Evolutionary conservation across 495 filamentous ascomycete species (phyloP).

Genomic region (Margaritispora aquatica): DNA sequence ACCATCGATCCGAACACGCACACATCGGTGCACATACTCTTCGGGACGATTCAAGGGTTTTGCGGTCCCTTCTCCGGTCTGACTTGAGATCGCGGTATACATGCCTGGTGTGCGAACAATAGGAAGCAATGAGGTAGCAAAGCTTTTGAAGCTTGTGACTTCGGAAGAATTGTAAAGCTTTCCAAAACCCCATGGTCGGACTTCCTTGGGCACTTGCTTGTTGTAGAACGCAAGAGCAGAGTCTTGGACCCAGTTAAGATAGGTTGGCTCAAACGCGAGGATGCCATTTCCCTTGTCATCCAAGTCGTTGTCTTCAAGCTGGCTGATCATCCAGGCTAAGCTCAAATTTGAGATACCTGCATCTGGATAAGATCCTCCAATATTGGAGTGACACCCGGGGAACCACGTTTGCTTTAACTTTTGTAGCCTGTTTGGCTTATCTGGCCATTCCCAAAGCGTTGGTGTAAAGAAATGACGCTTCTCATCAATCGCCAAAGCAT

Average conservation of each 20-base stretch:
- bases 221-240: constrained; percentile 23
- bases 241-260: constrained; percentile 29
- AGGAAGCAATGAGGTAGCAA: background rate
- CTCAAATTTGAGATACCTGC: constrained; percentile 57
- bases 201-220: background rate
- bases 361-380: constrained; percentile 46
- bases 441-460: constrained; percentile 50
- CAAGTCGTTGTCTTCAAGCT: constrained; percentile 21
- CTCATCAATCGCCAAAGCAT: constrained; percentile 70
- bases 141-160: background rate
- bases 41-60: constrained; percentile 22
- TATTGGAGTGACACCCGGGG: constrained; percentile 59
- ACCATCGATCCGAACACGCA: constrained; percentile 47
- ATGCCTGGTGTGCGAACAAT: constrained; percentile 17
- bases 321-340: constrained; percentile 47
- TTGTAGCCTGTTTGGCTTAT: constrained; percentile 31
- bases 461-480: constrained; percentile 57
- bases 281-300: constrained; percentile 16
- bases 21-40: constrained; percentile 57
- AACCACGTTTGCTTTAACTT: constrained; percentile 71
- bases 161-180: constrained; percentile 14
- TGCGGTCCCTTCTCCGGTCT: constrained; percentile 1
- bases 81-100: constrained; percentile 4
- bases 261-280: constrained; percentile 24
- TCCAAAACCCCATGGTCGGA: constrained; percentile 15